Percentiles rank a stretch among this genome's conserved stretches.
These are phyloP conservation scores for Euphrasia confusa DNA, from an alignment of 257 asterid species.

Conservation along the genomic window DNA sequence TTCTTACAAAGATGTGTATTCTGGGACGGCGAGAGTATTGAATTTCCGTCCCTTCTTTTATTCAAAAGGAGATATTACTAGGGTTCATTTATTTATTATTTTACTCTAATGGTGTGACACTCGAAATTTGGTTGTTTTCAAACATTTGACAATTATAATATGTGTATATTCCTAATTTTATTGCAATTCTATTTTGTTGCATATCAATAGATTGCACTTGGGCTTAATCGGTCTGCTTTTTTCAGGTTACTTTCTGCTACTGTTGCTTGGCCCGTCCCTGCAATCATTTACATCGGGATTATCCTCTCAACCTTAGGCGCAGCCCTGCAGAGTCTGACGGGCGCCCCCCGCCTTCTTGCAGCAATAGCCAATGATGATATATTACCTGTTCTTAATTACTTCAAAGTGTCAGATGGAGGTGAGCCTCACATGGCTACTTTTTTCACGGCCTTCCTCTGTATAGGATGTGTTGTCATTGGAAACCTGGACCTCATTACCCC, in stretches of 20 bases:
- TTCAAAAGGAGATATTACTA: slow-evolving; percentile 3
- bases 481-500: slow-evolving; percentile 93
- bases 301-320: slow-evolving; percentile 98
- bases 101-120: background rate
- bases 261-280: slow-evolving; percentile 97
- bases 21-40: background rate
- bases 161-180: slow-evolving; percentile 1
- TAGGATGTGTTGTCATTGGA: slow-evolving; percentile 87
- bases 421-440: slow-evolving; percentile 93
- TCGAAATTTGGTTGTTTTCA: slow-evolving; percentile 5
- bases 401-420: slow-evolving; percentile 78
- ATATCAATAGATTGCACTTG: slow-evolving; percentile 4
- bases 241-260: slow-evolving; percentile 96
- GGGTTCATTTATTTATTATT: background rate
- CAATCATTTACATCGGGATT: slow-evolving; percentile 77
- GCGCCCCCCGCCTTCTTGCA: slow-evolving; percentile 98
- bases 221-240: slow-evolving; percentile 28
- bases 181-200: background rate
- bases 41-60: background rate
- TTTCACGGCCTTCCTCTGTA: slow-evolving; percentile 91
- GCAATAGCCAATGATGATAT: slow-evolving; percentile 99
- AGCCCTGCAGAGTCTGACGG: slow-evolving; percentile 97
- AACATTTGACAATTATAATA: background rate
- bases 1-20: too few species aligned
- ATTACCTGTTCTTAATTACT: slow-evolving; percentile 89